Evolutionary conservation across 768 basidiomycete species (phyloP).

Genomic region (Russula sp.): DNA sequence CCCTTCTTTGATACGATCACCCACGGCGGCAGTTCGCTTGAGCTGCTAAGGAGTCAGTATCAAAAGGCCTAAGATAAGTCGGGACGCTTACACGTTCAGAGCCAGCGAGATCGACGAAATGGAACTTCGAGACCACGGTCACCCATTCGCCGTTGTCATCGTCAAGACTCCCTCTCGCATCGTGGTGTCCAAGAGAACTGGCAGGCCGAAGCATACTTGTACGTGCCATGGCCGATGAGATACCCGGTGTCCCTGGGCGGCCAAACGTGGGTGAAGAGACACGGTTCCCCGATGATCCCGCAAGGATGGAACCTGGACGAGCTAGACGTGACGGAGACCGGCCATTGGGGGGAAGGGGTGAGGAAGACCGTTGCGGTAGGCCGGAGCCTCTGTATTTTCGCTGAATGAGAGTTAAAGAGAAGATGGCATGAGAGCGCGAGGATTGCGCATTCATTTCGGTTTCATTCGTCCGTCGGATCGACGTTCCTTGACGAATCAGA

Average conservation of each 20-base stretch:
- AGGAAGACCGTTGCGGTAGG: conserved; percentile 68
- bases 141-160: conserved; percentile 80
- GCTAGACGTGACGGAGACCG: conserved; percentile 77
- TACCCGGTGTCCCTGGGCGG: conserved; percentile 76
- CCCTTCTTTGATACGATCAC: conserved; percentile 98
- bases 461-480: conserved; percentile 90
- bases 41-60: conserved; percentile 48
- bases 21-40: conserved; percentile 93
- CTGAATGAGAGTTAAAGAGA: conserved; percentile 91
- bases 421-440: conserved; percentile 97
- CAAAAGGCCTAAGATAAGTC: conserved; percentile 6
- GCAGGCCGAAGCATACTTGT: conserved; percentile 64
- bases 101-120: conserved; percentile 97
- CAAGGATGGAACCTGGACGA: conserved; percentile 78
- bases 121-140: conserved; percentile 92
- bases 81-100: conserved; percentile 75
- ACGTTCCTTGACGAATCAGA: conserved; percentile 83
- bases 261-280: conserved; percentile 79
- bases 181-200: conserved; percentile 54
- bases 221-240: conserved; percentile 69
- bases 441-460: conserved; percentile 99
- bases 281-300: conserved; percentile 42
- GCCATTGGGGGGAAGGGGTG: conserved; percentile 69
- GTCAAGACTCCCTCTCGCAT: conserved; percentile 40
- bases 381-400: conserved; percentile 77